Percentiles rank a stretch among this genome's conserved stretches.
Conservation (phyloP, 106 monocot species). For the Acorus calamus region DNA sequence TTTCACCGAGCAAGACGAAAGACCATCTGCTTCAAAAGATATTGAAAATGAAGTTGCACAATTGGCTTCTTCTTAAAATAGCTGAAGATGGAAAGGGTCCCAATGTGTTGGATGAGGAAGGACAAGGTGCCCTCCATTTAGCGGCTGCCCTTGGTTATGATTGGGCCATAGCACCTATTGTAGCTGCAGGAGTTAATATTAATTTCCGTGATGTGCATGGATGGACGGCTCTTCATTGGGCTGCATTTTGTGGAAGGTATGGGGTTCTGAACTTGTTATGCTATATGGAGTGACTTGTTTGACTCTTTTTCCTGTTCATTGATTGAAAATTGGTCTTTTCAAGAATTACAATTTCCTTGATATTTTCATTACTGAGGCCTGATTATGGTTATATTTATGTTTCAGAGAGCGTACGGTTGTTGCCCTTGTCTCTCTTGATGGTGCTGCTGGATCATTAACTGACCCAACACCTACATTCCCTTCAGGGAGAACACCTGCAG, state of each 20-base stretch:
- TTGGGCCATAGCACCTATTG: conserved; percentile 75
- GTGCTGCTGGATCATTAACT: conserved; percentile 59
- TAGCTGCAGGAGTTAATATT: conserved; percentile 65
- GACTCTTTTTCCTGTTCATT: no score
- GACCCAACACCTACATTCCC: conserved; percentile 76
- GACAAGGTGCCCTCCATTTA: conserved; percentile 83
- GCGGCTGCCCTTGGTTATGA: conserved; percentile 88
- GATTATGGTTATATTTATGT: conserved; percentile 4
- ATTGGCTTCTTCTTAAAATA: conserved; percentile 69
- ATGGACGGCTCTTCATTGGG: conserved; percentile 99
- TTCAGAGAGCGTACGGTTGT: conserved; percentile 68
- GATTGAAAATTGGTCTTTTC: no score
- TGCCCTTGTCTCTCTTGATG: conserved; percentile 52
- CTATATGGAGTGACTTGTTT: no score
- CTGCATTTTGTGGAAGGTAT: conserved; percentile 82
- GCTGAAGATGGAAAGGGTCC: conserved; percentile 74
- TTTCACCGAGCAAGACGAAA: conserved; percentile 21
- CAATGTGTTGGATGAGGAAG: conserved; percentile 57
- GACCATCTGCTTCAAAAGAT: conserved; percentile 28
- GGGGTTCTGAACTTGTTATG: no score
- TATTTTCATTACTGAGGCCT: neutral
- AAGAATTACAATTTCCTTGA: neutral
- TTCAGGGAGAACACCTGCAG: conserved; percentile 88
- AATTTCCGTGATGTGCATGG: conserved; percentile 85
- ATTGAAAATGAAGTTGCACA: conserved; percentile 60